Evolutionary conservation across 192 early-diverging fungal genomes (phyloP).

Genomic region (Coemansia sp.): DNA sequence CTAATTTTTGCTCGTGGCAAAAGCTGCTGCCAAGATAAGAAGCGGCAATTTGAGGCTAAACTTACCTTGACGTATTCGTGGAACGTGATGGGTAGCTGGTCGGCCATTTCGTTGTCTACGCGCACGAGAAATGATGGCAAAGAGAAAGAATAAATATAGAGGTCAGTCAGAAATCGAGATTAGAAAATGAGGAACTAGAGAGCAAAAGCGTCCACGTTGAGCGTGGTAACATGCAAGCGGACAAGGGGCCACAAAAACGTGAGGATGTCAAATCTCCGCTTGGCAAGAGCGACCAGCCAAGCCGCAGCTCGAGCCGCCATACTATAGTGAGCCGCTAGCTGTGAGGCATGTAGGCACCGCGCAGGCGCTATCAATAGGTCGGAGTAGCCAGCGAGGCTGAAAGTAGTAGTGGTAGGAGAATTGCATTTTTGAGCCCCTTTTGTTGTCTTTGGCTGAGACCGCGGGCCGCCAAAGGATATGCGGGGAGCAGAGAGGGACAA

Average conservation of each 20-base stretch:
- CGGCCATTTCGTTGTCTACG: constrained; percentile 62
- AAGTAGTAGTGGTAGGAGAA: neutral
- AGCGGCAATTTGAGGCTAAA: neutral
- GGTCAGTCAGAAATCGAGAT: constrained; percentile 1
- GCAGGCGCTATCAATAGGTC: neutral
- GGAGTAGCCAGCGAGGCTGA: neutral
- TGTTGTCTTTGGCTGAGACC: neutral
- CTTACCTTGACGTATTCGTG: constrained; percentile 96
- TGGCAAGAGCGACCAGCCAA: neutral
- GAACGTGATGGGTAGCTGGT: constrained; percentile 87
- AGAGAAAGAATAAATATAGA: neutral
- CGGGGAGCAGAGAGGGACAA: neutral
- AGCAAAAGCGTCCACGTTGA: neutral
- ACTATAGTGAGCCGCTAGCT: neutral
- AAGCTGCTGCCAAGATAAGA: neutral
- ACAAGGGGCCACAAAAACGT: neutral
- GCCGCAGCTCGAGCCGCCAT: neutral
- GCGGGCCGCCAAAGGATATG: neutral
- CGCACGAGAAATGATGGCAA: constrained; percentile 7
- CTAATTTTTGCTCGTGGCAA: neutral
- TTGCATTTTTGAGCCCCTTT: neutral
- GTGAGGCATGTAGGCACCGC: neutral
- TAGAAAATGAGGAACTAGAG: neutral
- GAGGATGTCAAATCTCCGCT: neutral
- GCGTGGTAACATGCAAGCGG: neutral